Evolutionary conservation across 371 early-diverging fungal genomes (phyloP).

Genomic region (Lichtheimia ramosa): DNA sequence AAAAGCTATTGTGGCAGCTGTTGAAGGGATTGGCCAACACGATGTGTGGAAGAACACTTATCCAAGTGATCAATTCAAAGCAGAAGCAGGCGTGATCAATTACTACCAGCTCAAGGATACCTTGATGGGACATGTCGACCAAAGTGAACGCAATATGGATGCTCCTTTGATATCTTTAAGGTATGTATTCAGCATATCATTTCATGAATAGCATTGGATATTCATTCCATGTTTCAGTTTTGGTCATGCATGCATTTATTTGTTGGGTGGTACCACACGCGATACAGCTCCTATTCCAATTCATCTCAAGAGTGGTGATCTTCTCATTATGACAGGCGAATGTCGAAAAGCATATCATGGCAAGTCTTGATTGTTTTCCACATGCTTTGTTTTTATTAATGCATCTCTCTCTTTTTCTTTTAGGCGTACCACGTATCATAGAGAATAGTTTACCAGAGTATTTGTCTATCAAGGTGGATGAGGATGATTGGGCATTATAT

Average conservation of each 20-base stretch:
- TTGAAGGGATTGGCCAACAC: slow-evolving; percentile 44
- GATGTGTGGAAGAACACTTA: slow-evolving; percentile 42
- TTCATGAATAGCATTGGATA: no score
- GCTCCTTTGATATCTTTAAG: slow-evolving; percentile 82
- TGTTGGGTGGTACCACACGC: slow-evolving; percentile 74
- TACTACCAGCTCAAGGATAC: slow-evolving; percentile 86
- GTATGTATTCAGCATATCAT: slow-evolving; percentile 20
- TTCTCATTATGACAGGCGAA: slow-evolving; percentile 81
- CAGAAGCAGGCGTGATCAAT: slow-evolving; percentile 95
- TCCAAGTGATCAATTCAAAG: slow-evolving; percentile 50
- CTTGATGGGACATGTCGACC: slow-evolving; percentile 95
- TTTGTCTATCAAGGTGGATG: slow-evolving; percentile 29
- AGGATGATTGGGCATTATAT: slow-evolving; percentile 57
- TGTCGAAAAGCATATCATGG: slow-evolving; percentile 72
- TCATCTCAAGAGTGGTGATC: slow-evolving; percentile 77
- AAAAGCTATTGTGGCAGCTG: slow-evolving; percentile 51
- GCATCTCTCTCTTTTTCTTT: background rate
- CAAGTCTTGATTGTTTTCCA: background rate
- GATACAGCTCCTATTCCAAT: slow-evolving; percentile 69
- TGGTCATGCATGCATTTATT: slow-evolving; percentile 79
- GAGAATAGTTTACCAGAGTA: slow-evolving; percentile 64
- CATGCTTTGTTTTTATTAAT: background rate
- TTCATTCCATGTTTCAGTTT: slow-evolving; percentile 51
- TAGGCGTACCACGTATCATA: slow-evolving; percentile 74
- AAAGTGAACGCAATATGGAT: slow-evolving; percentile 85